These are phyloP conservation scores for Solanum okadae DNA, from an alignment of 257 asterid genomes.

Conservation along the genomic window DNA sequence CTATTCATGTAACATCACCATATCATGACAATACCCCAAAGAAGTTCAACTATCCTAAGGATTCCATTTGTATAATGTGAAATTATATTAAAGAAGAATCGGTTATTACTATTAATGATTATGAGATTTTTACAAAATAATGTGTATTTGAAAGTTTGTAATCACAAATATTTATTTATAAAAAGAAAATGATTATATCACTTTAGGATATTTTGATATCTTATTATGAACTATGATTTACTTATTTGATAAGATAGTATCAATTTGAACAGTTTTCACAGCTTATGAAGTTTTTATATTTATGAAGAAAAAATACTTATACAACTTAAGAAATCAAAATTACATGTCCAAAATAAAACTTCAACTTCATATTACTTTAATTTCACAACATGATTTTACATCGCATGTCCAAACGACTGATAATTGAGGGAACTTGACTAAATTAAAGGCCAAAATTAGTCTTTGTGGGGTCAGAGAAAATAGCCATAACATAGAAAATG, in stretches of 20 bases:
- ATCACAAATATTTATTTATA: too few relatives aligned
- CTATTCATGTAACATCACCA: background rate
- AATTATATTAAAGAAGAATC: too few relatives aligned
- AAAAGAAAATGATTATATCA: too few relatives aligned
- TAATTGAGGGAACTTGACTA: background rate
- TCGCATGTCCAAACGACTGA: background rate
- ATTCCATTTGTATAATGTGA: fast-evolving
- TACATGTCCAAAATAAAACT: background rate
- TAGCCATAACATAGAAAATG: background rate
- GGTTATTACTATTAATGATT: too few relatives aligned
- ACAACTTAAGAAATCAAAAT: background rate
- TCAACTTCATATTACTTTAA: background rate
- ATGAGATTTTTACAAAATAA: too few relatives aligned
- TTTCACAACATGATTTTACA: background rate
- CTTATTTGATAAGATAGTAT: background rate
- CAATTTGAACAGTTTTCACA: background rate
- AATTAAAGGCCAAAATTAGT: background rate
- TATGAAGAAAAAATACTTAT: background rate
- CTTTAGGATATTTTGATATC: too few relatives aligned
- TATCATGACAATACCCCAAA: background rate
- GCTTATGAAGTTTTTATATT: background rate
- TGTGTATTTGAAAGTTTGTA: too few relatives aligned
- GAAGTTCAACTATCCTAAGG: background rate
- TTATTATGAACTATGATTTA: too few relatives aligned
- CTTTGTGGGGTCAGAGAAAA: background rate